Evolutionary conservation across 805 yeast species (phyloP), one percentile per base, ranked within the genome.

Genomic region (Myxozyma nipponensis): DNA sequence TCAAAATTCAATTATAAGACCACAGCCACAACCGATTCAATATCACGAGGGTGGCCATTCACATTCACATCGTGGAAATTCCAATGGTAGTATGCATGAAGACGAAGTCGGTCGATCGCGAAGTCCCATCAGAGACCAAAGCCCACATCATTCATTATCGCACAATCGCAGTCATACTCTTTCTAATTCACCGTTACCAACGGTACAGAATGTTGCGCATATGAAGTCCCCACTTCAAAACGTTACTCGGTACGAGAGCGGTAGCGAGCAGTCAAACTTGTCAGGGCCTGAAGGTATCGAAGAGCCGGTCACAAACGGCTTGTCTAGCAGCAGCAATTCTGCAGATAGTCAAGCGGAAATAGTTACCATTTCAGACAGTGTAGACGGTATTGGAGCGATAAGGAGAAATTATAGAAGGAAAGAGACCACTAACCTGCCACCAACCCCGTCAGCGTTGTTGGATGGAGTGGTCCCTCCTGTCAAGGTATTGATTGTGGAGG

Each of bases 401-500:
- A 28, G 32, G 13, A 28, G 32, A 28, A 13, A 35, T 7, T 7
- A 18, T 6, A 6, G 38, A n/a, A 6, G 38, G 15, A 35, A 35
- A 17, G 38, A 35, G 42, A 21, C 40, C 13, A 21, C 18, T 3
- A 39, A 38, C 17, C 13, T 38, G 13, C 35, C 48, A 17, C 34
- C 6, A 6, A 35, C 19, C 10, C 7, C 54, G 21, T 28, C 57
- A 5, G 30, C 56, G 6, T 26, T 61, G 1, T 52, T 62, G 38
- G 69, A 68, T 21, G 83, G 81, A 47, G 90, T 93, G 19, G 75
- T 91, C 18, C 96, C 97, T 0, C 86, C 88, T 54, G 83, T 93
- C 38, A 87, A 88, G 38, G 96, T 93, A 1, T 70, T 93, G 46
- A 90, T 93, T 37, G 98, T 93, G 7, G 99, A 93, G 67, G 99